A percentile compares a stretch with the other conserved stretches of the same genome.
phyloP scores from a whole-genome alignment of 2,329 filamentous ascomycete genomes.

The Arachnomyces sp. region DNA sequence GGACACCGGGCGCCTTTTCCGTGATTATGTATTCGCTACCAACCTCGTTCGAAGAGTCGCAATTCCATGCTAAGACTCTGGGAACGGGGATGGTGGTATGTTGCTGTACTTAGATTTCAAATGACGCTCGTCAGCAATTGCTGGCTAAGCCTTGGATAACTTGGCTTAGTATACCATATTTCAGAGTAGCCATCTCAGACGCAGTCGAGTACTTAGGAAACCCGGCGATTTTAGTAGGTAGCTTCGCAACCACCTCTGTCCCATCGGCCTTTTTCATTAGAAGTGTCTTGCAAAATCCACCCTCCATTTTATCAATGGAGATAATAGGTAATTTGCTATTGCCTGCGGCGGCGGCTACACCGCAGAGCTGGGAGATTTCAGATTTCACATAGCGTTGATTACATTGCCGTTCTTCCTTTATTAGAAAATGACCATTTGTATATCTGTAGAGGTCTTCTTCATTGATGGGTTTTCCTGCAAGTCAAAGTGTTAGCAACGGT shows the following conservation, averaged over 20 bases:
- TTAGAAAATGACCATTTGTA: constrained; percentile 23
- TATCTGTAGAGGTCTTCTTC: constrained; percentile 19
- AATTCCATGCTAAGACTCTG: constrained; percentile 9
- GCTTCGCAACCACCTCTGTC: constrained; percentile 15
- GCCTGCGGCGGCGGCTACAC: constrained; percentile 11
- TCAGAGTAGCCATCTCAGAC: constrained; percentile 17
- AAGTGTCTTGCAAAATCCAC: constrained; percentile 16
- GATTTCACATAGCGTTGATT: constrained; percentile 18
- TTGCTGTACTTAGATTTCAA: constrained; percentile 5
- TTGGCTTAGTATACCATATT: constrained; percentile 4
- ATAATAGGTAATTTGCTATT: constrained; percentile 10
- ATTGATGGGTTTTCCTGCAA: constrained; percentile 18
- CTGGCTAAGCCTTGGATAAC: too few species aligned
- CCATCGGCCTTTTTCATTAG: constrained; percentile 13
- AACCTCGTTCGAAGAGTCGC: constrained; percentile 10
- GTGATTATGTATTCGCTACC: constrained; percentile 15
- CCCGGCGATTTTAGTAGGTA: constrained; percentile 15
- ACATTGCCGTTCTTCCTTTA: constrained; percentile 18
- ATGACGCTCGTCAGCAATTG: too few species aligned
- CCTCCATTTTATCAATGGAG: constrained; percentile 10
- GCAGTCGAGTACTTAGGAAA: constrained; percentile 14
- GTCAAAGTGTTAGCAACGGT: too few species aligned
- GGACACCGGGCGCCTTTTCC: constrained; percentile 17
- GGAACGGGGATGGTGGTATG: constrained; percentile 11
- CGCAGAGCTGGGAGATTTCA: constrained; percentile 18